A percentile compares a stretch with the other conserved stretches of the same genome.
Evolutionary conservation across 2,329 filamentous ascomycete species (phyloP).

Genomic region (Colletotrichum sp.): DNA sequence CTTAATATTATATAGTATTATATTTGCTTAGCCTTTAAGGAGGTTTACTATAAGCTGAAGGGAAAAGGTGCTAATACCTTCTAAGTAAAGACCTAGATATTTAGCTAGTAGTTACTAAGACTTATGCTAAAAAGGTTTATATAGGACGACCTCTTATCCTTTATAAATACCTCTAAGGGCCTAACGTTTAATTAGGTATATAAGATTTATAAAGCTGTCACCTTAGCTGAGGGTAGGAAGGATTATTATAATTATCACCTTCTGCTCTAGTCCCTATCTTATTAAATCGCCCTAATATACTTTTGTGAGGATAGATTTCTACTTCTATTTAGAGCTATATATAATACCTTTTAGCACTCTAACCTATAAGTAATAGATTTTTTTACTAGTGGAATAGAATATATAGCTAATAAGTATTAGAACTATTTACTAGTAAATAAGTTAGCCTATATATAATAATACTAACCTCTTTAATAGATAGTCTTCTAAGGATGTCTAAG

Average conservation of each 20-base stretch:
- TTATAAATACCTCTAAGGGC: conserved; percentile 9
- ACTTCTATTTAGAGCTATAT: background rate
- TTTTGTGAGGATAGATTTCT: conserved; percentile 21
- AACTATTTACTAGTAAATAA: background rate
- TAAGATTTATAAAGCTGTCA: background rate
- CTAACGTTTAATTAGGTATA: background rate
- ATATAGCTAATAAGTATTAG: background rate
- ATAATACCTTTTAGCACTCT: conserved; percentile 6
- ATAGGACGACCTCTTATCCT: conserved; percentile 16
- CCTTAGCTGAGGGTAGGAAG: background rate
- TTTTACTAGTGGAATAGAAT: background rate
- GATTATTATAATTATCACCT: conserved; percentile 3
- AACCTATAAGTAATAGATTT: conserved; percentile 18
- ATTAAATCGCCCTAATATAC: background rate
- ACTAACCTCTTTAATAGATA: conserved; percentile 31
- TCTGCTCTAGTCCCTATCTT: background rate
- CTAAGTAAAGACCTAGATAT: conserved; percentile 20
- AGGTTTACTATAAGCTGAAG: conserved; percentile 20
- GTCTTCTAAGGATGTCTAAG: conserved; percentile 30
- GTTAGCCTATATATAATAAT: conserved; percentile 17
- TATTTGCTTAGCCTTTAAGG: background rate
- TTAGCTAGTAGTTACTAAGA: conserved; percentile 6
- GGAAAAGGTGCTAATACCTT: background rate
- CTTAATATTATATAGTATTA: background rate
- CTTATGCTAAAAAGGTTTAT: conserved; percentile 11